Base-by-base conservation (phyloP, 2,329 filamentous ascomycete species). In the Gaeumannomyces sp. region DNA sequence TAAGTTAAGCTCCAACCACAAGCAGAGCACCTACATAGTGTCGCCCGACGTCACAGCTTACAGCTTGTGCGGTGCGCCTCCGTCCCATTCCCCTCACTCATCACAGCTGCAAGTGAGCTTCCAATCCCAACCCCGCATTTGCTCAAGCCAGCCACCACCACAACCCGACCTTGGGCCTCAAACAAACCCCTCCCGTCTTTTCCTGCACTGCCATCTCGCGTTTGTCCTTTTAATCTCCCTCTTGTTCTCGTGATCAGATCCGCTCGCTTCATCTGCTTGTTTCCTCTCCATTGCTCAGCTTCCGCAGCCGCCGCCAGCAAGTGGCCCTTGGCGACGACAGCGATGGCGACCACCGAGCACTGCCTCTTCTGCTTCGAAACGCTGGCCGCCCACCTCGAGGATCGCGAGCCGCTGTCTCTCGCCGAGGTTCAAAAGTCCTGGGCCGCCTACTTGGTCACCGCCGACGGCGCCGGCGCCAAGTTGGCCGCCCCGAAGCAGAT, bases 321-420 rank as follows among this genome's bases (percentile, higher is more conserved):
- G 45, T 7, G 19, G 19, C 45, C 45, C 45, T 11, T 53, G 45
- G 45, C 45, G 19, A 29, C 33, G 29, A 35, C n/a, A 29, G 45
- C 57, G 63, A 98, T 98, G 94, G 94, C 95, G 61, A 89, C 90
- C 65, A 78, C 85, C 71, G 89, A 89, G 66, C 94, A 98, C 78
- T 97, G 93, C 77, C 87, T 94, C 72, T 93, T 89, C 77, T 97
- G 93, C 81, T 98, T 99, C 81, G 95, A 99, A 78, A 83, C 83
- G 57, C 87, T 99, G 53, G 83, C 86, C 62, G 89, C 93, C 64
- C 85, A 87, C 67, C 91, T 96, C 70, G 85, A 92, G 70, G 80
- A 84, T 68, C 88, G 89, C 67, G 81, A 88, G 66, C 79, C 90
- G 14, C 81, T 93, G 70, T 82, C 81, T 61, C 85, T 98, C 29